Percentiles rank a stretch among this genome's conserved stretches.
These are phyloP conservation scores for Grosmannia serpens DNA, from an alignment of 2,329 filamentous ascomycete genomes.

Conservation along the genomic window DNA sequence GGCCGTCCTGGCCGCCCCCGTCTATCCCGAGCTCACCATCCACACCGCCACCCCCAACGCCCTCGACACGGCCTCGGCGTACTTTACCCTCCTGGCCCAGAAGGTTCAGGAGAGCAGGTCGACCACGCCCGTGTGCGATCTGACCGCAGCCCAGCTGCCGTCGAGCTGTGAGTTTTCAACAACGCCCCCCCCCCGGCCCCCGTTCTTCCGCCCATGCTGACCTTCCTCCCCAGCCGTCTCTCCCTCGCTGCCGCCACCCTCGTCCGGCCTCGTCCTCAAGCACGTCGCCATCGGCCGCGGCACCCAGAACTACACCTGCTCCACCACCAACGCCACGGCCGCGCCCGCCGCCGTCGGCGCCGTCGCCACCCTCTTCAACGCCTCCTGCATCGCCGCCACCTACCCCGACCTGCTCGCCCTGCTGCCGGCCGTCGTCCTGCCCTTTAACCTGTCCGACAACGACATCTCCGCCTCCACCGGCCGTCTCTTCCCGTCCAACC, in stretches of 20 bases:
- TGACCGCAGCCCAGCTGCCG: constrained; percentile 38
- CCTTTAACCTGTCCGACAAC: constrained; percentile 43
- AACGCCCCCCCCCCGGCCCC: constrained; percentile 31
- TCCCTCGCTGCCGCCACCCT: constrained; percentile 33
- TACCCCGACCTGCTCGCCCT: constrained; percentile 54
- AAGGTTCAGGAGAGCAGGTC: constrained; percentile 39
- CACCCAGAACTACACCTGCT: constrained; percentile 90
- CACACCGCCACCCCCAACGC: constrained; percentile 27
- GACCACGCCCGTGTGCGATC: constrained; percentile 37
- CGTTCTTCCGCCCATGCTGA: not conserved
- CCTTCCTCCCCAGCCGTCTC: constrained; percentile 5
- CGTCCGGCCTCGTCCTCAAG: constrained; percentile 49
- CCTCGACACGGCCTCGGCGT: constrained; percentile 40
- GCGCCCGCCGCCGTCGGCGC: constrained; percentile 60
- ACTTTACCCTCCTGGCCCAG: constrained; percentile 47
- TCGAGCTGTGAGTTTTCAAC: constrained; percentile 24
- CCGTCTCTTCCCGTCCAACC: constrained; percentile 43
- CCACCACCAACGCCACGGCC: constrained; percentile 44
- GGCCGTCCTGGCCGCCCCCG: constrained; percentile 31
- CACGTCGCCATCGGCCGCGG: constrained; percentile 82
- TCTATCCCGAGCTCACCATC: constrained; percentile 33
- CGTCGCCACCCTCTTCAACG: constrained; percentile 77
- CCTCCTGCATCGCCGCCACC: constrained; percentile 62
- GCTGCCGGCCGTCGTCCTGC: constrained; percentile 57
- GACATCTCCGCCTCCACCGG: constrained; percentile 16